Base-by-base conservation (phyloP, 768 basidiomycete genomes). In the Rossbeevera mucosa region DNA sequence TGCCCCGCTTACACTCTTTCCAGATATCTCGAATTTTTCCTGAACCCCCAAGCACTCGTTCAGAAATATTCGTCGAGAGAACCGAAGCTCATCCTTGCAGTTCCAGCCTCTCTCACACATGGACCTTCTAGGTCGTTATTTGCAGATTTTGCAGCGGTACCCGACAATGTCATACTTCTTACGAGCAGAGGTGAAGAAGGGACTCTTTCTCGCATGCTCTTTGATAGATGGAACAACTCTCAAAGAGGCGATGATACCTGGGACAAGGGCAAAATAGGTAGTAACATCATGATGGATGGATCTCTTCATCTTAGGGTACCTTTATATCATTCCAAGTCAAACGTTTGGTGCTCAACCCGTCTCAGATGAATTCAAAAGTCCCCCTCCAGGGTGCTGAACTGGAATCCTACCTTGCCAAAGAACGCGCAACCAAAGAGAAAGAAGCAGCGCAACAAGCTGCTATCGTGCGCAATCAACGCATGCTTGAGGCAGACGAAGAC, bases 401-500 rank as follows among this genome's bases (percentile, higher is more conserved):
- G 14, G 93, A 94, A 57, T 81, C 78, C 12, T 82, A 86, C 67
- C 76, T 88, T 38, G 82, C 82, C 48, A 87, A 83, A 57, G 88
- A 95, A 64, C 83, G 85, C 16, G 76, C 76, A 3, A 81, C 74
- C 22, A 88, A 85, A 63, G 94, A 96, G 64, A 87, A 86, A 59
- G 89, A 90, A 60, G 88, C 85, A 0, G 91, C 89, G 1, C 85
- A 91, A 44, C 86, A 92, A 71, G 94, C 91, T 4, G 85, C 86
- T 1, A 74, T 89, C 46, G 89, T 80, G 14, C 85, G 93, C 29
- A 86, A 84, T 48, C 89, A 91, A 60, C 82, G 88, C 29, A 85
- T 96, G 76, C 79, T 96, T 20, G 94, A 98, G 72, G 95, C 94
- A 0, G 94, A 95, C 64, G 93, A 93, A 64, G 93, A 86, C 52